Evolutionary conservation across 768 basidiomycete genomes (phyloP).

Genomic region (Calocera cornea): DNA sequence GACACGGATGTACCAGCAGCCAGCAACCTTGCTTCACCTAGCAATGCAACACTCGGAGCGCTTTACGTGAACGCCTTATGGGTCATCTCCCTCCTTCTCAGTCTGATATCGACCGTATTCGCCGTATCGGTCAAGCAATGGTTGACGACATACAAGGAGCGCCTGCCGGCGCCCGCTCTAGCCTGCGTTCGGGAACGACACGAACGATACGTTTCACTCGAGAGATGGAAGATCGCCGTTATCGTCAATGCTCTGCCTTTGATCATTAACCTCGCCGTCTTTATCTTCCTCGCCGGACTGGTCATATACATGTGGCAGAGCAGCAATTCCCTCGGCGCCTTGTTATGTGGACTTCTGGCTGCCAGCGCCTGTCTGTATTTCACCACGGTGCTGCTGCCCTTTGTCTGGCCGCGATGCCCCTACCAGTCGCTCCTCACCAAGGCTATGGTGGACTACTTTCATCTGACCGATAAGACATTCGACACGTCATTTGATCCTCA

Average conservation of each 20-base stretch:
- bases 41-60: background rate
- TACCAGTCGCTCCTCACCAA: background rate
- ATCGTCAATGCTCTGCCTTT: background rate
- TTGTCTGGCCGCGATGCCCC: background rate
- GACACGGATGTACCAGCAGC: background rate
- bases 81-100: background rate
- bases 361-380: background rate
- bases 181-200: background rate
- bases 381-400: background rate
- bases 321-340: background rate
- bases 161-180: background rate
- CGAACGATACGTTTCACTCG: background rate
- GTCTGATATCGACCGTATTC: background rate
- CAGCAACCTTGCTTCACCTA: background rate
- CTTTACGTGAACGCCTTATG: background rate
- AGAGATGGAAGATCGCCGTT: background rate
- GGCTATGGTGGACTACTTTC: background rate
- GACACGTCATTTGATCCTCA: too few relatives aligned
- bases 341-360: background rate
- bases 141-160: background rate
- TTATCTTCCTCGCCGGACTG: background rate
- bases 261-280: background rate
- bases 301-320: background rate
- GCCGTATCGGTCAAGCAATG: background rate
- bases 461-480: background rate